phyloP scores from a whole-genome alignment of 106 monocot genomes.

The Acanthochlamys bracteata region DNA sequence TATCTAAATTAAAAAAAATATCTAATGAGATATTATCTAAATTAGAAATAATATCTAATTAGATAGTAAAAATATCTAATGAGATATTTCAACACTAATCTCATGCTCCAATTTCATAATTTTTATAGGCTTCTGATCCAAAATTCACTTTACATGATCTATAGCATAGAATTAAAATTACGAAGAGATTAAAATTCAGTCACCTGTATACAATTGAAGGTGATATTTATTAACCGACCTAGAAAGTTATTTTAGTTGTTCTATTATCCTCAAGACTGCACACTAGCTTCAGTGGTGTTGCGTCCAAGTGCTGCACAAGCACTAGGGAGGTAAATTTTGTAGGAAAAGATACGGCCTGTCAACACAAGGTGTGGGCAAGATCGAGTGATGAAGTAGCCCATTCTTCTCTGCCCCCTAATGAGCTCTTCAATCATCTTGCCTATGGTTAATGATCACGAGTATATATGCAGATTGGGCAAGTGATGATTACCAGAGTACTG shows the following conservation, averaged over 20 bases:
- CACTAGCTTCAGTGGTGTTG: conserved; percentile 32
- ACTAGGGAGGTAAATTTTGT: background rate
- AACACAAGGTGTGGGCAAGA: conserved; percentile 31
- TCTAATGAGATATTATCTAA: too few relatives aligned
- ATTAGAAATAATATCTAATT: too few relatives aligned
- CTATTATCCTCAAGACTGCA: conserved; percentile 15
- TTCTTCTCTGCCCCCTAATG: conserved; percentile 31
- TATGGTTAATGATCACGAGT: background rate
- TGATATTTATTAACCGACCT: background rate
- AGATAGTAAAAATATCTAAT: too few relatives aligned
- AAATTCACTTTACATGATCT: too few relatives aligned
- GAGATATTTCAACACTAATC: too few relatives aligned
- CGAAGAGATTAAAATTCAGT: too few relatives aligned
- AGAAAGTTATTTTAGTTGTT: background rate
- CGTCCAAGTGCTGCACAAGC: conserved; percentile 11
- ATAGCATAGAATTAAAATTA: too few relatives aligned
- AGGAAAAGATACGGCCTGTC: conserved; percentile 13
- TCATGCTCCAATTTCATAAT: too few relatives aligned
- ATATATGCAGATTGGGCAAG: background rate
- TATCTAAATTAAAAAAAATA: too few relatives aligned
- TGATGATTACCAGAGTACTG: background rate
- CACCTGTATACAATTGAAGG: too few relatives aligned
- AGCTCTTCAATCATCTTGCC: conserved; percentile 17
- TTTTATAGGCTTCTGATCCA: too few relatives aligned
- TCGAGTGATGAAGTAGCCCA: conserved; percentile 28